Percentiles rank a stretch among this genome's conserved stretches.
These are phyloP conservation scores for Malassezia caprae DNA, from an alignment of 1,284 basidiomycete genomes.

Conservation along the genomic window DNA sequence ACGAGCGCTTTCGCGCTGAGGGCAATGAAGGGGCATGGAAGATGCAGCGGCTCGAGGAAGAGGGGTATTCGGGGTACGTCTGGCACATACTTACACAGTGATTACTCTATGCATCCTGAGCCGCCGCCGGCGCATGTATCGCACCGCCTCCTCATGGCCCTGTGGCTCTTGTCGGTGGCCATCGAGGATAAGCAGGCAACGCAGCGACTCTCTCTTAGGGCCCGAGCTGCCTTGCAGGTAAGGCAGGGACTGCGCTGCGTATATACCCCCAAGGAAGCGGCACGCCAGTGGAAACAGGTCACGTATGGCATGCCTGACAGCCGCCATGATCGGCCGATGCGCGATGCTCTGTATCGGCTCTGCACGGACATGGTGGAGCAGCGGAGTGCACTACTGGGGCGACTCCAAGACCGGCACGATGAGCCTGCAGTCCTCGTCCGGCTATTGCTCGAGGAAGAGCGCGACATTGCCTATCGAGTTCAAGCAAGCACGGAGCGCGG, in stretches of 20 bases:
- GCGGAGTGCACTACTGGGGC: not conserved
- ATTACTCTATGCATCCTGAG: constrained; percentile 34
- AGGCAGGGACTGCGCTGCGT: not conserved
- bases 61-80: constrained; percentile 32
- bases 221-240: not conserved
- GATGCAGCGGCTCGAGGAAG: constrained; percentile 26
- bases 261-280: constrained; percentile 18
- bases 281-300: constrained; percentile 21
- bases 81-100: constrained; percentile 6
- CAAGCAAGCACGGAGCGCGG: constrained; percentile 9
- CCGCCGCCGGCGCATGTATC: constrained; percentile 38
- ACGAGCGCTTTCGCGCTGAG: constrained; percentile 15
- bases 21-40: constrained; percentile 22
- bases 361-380: not conserved
- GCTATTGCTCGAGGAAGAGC: constrained; percentile 25
- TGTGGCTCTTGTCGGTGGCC: constrained; percentile 27
- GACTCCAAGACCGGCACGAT: not conserved
- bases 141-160: constrained; percentile 31
- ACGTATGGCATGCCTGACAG: constrained; percentile 4
- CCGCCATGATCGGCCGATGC: constrained; percentile 5
- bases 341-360: not conserved
- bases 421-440: constrained; percentile 18
- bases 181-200: not conserved
- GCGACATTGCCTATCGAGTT: constrained; percentile 19
- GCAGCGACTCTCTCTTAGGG: not conserved